phyloP scores from a whole-genome alignment of 2,329 filamentous ascomycete species.

The Ophiosphaerella korrae region DNA sequence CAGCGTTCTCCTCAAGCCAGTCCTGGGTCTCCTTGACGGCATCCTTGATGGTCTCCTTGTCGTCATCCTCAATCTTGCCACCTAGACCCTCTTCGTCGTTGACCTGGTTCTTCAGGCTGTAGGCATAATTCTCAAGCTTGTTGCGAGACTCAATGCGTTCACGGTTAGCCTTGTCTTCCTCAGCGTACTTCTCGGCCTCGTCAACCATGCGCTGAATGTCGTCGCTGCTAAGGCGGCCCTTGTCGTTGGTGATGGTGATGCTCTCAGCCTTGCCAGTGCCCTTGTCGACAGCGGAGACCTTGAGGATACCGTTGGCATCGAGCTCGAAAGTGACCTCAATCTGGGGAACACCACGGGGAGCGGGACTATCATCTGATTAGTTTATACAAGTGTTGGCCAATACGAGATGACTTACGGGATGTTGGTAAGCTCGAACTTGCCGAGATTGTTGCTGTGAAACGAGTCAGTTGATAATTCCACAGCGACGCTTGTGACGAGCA shows the following conservation, averaged over 20 bases:
- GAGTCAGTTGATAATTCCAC: background rate
- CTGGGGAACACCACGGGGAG: constrained; percentile 94
- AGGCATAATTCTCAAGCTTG: constrained; percentile 97
- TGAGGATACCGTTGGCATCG: constrained; percentile 97
- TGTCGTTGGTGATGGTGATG: constrained; percentile 99
- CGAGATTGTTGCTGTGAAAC: constrained; percentile 72
- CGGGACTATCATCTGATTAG: constrained; percentile 57
- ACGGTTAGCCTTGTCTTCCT: constrained; percentile 98
- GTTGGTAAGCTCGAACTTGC: constrained; percentile 96
- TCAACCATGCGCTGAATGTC: constrained; percentile 99
- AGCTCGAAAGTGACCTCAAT: constrained; percentile 98
- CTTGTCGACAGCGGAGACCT: constrained; percentile 96
- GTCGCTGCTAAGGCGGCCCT: constrained; percentile 93
- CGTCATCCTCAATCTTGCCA: constrained; percentile 97
- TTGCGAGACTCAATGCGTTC: constrained; percentile 97
- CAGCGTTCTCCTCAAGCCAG: constrained; percentile 95
- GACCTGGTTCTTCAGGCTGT: constrained; percentile 98
- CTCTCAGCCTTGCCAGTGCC: constrained; percentile 96
- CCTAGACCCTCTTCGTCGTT: constrained; percentile 95
- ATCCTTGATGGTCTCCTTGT: constrained; percentile 95
- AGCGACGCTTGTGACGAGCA: background rate
- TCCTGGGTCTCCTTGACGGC: constrained; percentile 96
- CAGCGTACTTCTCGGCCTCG: constrained; percentile 97
- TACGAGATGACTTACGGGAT: constrained; percentile 65
- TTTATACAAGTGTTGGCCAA: background rate